Percentiles rank a stretch among this genome's conserved stretches.
These are phyloP conservation scores for Ampelocalamus luodianensis DNA, from an alignment of 176 grass and related monocot genomes.

Conservation along the genomic window DNA sequence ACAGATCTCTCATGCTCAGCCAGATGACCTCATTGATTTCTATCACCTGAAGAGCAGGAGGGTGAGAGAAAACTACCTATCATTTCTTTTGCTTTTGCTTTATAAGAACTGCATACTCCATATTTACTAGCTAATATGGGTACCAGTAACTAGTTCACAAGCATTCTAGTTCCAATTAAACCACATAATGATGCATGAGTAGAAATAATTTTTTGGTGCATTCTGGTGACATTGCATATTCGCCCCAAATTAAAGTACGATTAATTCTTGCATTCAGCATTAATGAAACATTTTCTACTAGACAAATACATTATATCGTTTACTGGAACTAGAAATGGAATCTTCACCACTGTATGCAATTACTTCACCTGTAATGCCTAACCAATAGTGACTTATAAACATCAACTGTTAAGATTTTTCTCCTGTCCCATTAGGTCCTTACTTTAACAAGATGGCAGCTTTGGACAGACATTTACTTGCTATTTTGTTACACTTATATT, in stretches of 20 bases:
- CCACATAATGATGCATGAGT: background rate
- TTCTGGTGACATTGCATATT: background rate
- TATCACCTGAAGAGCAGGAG: conserved; percentile 74
- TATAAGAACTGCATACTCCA: background rate
- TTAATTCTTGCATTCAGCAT: background rate
- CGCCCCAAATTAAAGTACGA: background rate
- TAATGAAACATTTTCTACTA: background rate
- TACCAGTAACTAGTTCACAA: background rate
- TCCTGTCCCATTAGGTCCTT: background rate
- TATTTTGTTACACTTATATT: background rate
- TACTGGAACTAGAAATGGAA: background rate
- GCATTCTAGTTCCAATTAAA: background rate
- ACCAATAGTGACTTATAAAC: background rate
- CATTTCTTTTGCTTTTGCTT: conserved; percentile 11
- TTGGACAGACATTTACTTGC: background rate
- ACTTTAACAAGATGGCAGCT: background rate
- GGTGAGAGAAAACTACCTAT: conserved; percentile 37
- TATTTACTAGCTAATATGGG: background rate
- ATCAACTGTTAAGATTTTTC: background rate
- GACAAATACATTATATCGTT: background rate
- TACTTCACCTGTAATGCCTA: background rate
- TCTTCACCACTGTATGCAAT: background rate
- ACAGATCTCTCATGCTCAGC: conserved; percentile 66
- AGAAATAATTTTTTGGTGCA: background rate
- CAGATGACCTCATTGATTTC: conserved; percentile 82